These are phyloP conservation scores for Blastobotrys petasosporus DNA, from an alignment of 1,139 yeast genomes.

Conservation along the genomic window DNA sequence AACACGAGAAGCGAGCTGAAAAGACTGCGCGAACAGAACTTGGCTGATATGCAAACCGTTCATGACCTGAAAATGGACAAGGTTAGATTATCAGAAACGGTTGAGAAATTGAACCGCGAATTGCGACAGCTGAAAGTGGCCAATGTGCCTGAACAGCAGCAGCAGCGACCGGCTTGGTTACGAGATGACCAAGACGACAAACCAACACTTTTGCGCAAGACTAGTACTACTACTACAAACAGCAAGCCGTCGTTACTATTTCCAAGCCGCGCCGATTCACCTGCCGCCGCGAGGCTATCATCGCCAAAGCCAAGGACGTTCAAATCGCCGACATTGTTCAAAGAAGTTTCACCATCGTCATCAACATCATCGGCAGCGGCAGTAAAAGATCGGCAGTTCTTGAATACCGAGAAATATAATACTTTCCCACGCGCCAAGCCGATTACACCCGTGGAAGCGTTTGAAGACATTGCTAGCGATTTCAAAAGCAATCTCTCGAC, in stretches of 20 bases:
- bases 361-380: slow-evolving; percentile 2
- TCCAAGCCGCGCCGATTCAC: neutral
- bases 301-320: slow-evolving; percentile 1
- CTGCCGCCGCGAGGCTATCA: neutral
- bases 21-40: no score
- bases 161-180: no score
- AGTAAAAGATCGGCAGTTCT: slow-evolving; percentile 6
- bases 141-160: no score
- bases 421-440: neutral
- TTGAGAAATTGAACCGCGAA: no score
- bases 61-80: neutral
- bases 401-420: neutral
- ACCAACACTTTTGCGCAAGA: no score
- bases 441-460: neutral
- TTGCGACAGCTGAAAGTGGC: no score
- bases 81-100: neutral
- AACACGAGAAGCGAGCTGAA: neutral
- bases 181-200: no score
- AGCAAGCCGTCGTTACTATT: no score
- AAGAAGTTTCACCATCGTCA: neutral
- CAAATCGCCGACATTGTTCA: slow-evolving; percentile 1
- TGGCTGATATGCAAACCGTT: no score
- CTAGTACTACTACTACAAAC: no score
- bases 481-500: neutral
- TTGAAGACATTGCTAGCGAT: slow-evolving; percentile 1